Base-by-base conservation (phyloP, 768 basidiomycete genomes). In the Sutorius australiensis region DNA sequence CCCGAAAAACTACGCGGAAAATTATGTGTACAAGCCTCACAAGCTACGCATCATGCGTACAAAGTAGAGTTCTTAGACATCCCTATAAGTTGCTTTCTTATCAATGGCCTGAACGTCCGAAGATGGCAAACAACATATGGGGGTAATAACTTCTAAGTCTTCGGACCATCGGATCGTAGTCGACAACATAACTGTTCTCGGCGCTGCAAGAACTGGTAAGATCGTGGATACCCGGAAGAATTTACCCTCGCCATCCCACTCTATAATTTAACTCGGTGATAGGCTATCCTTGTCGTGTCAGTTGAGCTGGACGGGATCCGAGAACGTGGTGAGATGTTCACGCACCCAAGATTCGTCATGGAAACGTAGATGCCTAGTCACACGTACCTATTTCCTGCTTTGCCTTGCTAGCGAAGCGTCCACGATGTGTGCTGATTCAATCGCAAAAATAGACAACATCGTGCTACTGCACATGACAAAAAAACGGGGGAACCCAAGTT, bases 1-100 rank as follows among this genome's bases (percentile, higher is more conserved):
- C 17, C 86, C 86, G 14, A 91, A 98, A 84, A 80, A 92, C 66
- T 94, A 94, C 61, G 72, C 92, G 38, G 94, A 94, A 79, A 98
- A 93, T 76, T 98, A 80, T 69, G 75, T 90, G 14, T 95, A 98
- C 75, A 84, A 77, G 51, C 81, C 91, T 3, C 75, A 81, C 63
- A 88, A 81, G 61, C 77, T 98, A 51, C 82, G 94, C 55, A 88
- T 95, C 62, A 74, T 80, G 70, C 86, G 88, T 68, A 98, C 95
- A 46, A 98, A 98, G 79, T 98, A 93, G 80, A 80, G 48, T 34
- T 46, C n/a, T 53, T 57, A 60, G 58, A 56, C 28, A 3, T 12
- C 5, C 3, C 17, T 41, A 17, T 54, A 58, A 57, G 28, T 24
- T 46, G 34, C 5, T 5, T 42, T 40, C 47, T 8, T 48, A 24